phyloP scores from a whole-genome alignment of 305 asterid species.

The Solanum hybrid region DNA sequence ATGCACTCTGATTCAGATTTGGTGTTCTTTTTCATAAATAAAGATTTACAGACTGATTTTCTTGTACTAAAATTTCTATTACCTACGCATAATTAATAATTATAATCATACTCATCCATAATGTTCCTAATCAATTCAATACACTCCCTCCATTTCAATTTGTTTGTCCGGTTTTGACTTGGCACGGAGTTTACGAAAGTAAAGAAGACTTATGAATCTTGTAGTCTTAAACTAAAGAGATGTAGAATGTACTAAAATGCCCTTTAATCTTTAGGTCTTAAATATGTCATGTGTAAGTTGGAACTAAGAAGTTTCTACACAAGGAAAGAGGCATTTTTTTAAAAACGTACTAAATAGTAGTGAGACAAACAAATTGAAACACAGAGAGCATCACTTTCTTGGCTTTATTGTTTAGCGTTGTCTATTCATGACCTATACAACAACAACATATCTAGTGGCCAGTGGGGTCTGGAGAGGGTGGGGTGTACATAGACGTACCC shows the following conservation, averaged over 20 bases:
- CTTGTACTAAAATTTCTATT: background rate
- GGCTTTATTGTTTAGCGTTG: background rate
- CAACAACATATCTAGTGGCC: background rate
- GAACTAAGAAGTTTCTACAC: background rate
- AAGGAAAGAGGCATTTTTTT: background rate
- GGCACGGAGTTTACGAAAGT: background rate
- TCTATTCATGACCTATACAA: background rate
- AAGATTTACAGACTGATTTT: background rate
- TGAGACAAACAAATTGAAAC: background rate
- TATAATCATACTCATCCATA: background rate
- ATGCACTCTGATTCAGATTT: background rate
- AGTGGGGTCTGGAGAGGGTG: background rate
- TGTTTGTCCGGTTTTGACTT: background rate
- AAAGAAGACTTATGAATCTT: background rate
- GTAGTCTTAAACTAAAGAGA: background rate
- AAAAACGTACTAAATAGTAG: background rate
- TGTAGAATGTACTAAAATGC: background rate
- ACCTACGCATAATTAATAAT: background rate
- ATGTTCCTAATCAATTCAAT: background rate
- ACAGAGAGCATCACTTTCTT: background rate
- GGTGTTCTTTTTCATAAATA: background rate
- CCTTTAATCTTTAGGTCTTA: background rate
- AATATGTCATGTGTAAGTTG: background rate
- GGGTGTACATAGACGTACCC: background rate
- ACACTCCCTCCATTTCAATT: background rate